Conservation (phyloP, 164 flowering plant genomes). For the Umbilicus rupestris region DNA sequence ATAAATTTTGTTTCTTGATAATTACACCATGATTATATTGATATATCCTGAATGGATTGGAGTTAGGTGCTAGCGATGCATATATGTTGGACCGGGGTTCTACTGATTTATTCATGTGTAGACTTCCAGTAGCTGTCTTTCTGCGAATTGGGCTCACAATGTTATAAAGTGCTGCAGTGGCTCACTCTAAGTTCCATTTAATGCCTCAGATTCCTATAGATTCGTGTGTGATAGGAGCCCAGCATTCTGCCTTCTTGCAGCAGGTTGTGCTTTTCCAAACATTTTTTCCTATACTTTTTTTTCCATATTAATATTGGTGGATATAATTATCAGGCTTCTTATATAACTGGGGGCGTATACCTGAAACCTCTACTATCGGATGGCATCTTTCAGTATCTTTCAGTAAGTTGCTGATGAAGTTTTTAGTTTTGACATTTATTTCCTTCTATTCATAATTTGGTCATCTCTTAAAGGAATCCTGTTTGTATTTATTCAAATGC, state of each 20-base stretch:
- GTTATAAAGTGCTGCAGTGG: neutral
- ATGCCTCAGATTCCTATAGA: constrained; percentile 80
- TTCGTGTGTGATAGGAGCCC: constrained; percentile 77
- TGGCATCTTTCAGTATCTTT: constrained; percentile 81
- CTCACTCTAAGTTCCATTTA: neutral
- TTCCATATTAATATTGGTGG: constrained; percentile 9
- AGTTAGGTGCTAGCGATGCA: no score
- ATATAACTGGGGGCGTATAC: constrained; percentile 92
- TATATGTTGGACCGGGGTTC: no score
- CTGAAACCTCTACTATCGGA: constrained; percentile 71
- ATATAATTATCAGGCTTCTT: constrained; percentile 62
- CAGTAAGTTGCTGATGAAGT: constrained; percentile 31
- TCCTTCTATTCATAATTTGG: neutral
- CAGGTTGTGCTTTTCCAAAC: constrained; percentile 40
- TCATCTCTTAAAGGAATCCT: neutral
- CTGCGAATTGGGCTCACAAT: neutral
- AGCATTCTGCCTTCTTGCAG: constrained; percentile 92
- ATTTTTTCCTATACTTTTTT: constrained; percentile 1
- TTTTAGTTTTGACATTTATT: neutral
- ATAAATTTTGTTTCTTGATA: no score
- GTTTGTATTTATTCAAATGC: neutral
- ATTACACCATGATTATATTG: no score
- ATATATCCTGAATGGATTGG: no score
- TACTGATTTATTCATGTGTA: no score
- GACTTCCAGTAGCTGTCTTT: no score